Evolutionary conservation across 805 yeast species (phyloP), one percentile per base, ranked within the genome.

Genomic region (Dipodascus geniculatus): DNA sequence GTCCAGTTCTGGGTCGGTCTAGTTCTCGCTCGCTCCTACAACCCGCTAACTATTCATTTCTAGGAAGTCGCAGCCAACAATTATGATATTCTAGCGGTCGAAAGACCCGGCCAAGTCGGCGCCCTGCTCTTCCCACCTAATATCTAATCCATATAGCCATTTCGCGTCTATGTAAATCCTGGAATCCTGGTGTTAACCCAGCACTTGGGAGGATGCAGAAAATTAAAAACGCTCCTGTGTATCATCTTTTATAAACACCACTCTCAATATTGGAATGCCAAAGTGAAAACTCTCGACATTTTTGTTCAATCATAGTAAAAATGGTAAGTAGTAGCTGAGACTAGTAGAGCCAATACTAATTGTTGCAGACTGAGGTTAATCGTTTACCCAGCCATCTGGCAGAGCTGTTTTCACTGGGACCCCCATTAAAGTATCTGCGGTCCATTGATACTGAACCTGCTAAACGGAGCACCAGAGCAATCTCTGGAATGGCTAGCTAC

Each of bases 21-120:
- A n/a, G n/a, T n/a, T n/a, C n/a, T n/a, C n/a, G n/a, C n/a, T n/a
- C n/a, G n/a, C n/a, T n/a, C n/a, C n/a, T n/a, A n/a, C n/a, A n/a
- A n/a, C n/a, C n/a, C n/a, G n/a, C n/a, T n/a, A n/a, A n/a, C n/a
- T n/a, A n/a, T n/a, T n/a, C n/a, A n/a, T 47, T 11, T 48, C 11
- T 55, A 63, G 66, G 55, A 56, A 28, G 78, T 78, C 58, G 85
- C 87, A 0, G 90, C 85, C 11, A 76, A 78, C 57, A 81, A 78
- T 57, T 87, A 78, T 68, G 91, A 87, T 61, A 67, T 87, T 48
- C 68, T 87, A 55, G 89, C 91, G 0, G 85, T 91, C 0, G 95
- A 87, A 63, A 72, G 95, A 59, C 87, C 90, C 0, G 71, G 74
- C 23, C 82, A 80, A 31, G 80, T 87, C n/a, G 89, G 81, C 1